These are phyloP conservation scores for Albophoma yamanashiensis DNA, from an alignment of 2,329 filamentous ascomycete species.

Conservation along the genomic window DNA sequence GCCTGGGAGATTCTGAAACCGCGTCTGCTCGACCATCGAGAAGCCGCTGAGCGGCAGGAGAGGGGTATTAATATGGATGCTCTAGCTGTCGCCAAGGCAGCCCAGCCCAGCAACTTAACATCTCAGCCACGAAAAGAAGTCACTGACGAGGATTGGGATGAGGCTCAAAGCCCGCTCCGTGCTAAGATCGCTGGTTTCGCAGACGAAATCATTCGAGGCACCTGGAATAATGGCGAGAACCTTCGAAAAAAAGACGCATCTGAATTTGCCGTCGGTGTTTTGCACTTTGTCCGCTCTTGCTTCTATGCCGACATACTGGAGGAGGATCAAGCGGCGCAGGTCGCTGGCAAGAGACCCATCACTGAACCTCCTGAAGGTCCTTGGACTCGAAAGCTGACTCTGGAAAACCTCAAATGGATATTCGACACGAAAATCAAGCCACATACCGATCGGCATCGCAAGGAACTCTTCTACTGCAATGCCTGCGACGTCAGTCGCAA, in stretches of 20 bases:
- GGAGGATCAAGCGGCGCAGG: constrained; percentile 35
- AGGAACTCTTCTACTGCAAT: constrained; percentile 68
- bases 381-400: constrained; percentile 51
- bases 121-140: constrained; percentile 27
- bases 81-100: not conserved
- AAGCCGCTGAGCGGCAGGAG: constrained; percentile 15
- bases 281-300: constrained; percentile 55
- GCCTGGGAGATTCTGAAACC: constrained; percentile 61
- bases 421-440: constrained; percentile 69
- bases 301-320: constrained; percentile 53
- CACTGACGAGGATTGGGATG: constrained; percentile 60
- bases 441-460: constrained; percentile 52
- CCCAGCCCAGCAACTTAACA: not conserved
- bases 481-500: constrained; percentile 55
- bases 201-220: constrained; percentile 55
- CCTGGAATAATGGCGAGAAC: constrained; percentile 53
- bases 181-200: constrained; percentile 55
- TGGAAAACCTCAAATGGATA: constrained; percentile 82
- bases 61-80: no score
- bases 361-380: constrained; percentile 40
- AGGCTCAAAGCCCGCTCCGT: constrained; percentile 56
- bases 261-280: constrained; percentile 60
- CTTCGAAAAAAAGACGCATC: constrained; percentile 53
- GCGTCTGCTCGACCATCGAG: constrained; percentile 54
- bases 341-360: constrained; percentile 31